phyloP scores from a whole-genome alignment of 1,139 yeast genomes.

The Magnusiomyces magnusii region DNA sequence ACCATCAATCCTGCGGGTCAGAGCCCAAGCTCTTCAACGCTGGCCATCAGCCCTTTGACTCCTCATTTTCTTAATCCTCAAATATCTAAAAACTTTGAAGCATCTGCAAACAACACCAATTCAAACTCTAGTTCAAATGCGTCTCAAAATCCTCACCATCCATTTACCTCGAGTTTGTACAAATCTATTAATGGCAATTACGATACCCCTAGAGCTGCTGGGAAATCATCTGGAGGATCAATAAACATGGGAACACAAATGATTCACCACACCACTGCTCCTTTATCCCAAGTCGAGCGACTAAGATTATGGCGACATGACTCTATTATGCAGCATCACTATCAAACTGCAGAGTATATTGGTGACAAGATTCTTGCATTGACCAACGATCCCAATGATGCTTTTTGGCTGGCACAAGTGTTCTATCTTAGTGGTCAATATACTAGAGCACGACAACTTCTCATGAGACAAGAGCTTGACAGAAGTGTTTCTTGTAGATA shows the following conservation, averaged over 20 bases:
- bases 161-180: slow-evolving; percentile 2
- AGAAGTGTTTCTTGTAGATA: slow-evolving; percentile 70
- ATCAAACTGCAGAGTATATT: slow-evolving; percentile 79
- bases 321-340: slow-evolving; percentile 88
- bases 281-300: slow-evolving; percentile 72
- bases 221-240: not conserved
- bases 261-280: slow-evolving; percentile 9
- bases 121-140: not conserved
- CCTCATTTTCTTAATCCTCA: not conserved
- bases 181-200: slow-evolving; percentile 1
- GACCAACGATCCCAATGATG: slow-evolving; percentile 81
- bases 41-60: slow-evolving; percentile 16
- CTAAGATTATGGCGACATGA: slow-evolving; percentile 90
- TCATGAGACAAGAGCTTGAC: slow-evolving; percentile 36
- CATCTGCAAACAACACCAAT: not conserved
- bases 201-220: slow-evolving; percentile 14
- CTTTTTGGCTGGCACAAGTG: slow-evolving; percentile 94
- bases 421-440: slow-evolving; percentile 68
- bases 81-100: not conserved
- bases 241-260: not conserved
- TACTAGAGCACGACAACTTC: slow-evolving; percentile 66
- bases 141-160: not conserved
- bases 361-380: slow-evolving; percentile 85
- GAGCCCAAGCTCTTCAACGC: slow-evolving; percentile 17
- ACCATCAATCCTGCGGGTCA: slow-evolving; percentile 7